Percentiles rank a stretch among this genome's conserved stretches.
These are phyloP conservation scores for Mycena capillaripes DNA, from an alignment of 768 basidiomycete species.

Conservation along the genomic window DNA sequence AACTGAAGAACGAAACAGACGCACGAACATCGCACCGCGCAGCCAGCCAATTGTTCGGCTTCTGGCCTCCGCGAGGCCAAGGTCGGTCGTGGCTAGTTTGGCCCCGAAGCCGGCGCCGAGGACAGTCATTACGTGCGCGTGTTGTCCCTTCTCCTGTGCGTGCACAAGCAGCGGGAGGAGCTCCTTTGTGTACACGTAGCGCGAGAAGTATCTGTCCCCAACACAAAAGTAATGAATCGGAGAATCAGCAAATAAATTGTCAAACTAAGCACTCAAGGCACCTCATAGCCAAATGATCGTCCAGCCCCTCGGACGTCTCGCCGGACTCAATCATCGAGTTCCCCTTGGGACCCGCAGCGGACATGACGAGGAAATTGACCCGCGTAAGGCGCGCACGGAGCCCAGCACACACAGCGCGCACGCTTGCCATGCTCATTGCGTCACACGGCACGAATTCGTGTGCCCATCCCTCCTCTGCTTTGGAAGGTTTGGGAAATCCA, in stretches of 20 bases:
- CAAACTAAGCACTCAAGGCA: too few species aligned
- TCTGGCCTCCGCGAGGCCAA: too few species aligned
- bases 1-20: neutral
- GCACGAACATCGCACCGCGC: neutral
- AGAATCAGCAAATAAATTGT: too few species aligned
- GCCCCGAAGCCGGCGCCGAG: conserved; percentile 32
- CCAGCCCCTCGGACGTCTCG: conserved; percentile 26
- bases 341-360: conserved; percentile 17
- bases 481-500: conserved; percentile 14
- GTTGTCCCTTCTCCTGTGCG: conserved; percentile 44
- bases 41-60: too few species aligned
- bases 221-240: too few species aligned
- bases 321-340: conserved; percentile 19
- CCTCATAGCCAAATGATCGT: conserved; percentile 23
- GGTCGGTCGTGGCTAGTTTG: too few species aligned
- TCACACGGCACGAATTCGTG: conserved; percentile 52
- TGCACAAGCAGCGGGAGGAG: conserved; percentile 47
- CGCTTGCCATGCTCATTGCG: conserved; percentile 31
- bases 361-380: conserved; percentile 51
- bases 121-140: conserved; percentile 21
- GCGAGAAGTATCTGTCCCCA: conserved; percentile 3
- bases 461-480: neutral
- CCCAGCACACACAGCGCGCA: neutral
- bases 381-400: conserved; percentile 37
- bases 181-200: conserved; percentile 48